Conservation (phyloP, 2,329 filamentous ascomycete species). For the Pestalotiopsis sp. region DNA sequence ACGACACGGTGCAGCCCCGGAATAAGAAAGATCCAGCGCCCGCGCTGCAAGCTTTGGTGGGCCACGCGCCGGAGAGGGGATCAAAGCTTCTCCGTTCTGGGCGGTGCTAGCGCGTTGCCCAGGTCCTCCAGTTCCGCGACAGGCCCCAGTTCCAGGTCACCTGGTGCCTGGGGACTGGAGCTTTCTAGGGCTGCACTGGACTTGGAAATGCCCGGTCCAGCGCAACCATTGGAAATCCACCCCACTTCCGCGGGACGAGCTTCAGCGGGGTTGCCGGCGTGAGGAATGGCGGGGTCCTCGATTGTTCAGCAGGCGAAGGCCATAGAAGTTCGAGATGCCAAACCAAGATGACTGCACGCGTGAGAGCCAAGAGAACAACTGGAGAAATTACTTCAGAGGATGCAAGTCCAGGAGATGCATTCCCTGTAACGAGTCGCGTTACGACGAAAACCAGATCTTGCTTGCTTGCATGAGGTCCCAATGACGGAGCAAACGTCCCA, state of each 20-base stretch:
- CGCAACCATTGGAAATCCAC: not conserved
- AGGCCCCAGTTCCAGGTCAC: not conserved
- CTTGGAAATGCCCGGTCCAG: not conserved
- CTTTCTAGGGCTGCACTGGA: not conserved
- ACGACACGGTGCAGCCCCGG: constrained; percentile 11
- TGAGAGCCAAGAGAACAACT: not conserved
- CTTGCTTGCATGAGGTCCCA: not conserved
- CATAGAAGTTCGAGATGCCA: not conserved
- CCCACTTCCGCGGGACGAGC: constrained; percentile 1
- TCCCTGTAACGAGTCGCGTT: not conserved
- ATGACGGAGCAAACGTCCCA: constrained; percentile 19
- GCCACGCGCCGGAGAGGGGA: constrained; percentile 2
- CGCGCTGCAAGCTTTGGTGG: not conserved
- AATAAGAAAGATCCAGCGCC: constrained; percentile 14
- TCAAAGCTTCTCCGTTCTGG: constrained; percentile 9
- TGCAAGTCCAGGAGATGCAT: not conserved
- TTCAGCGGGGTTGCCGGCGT: constrained; percentile 6
- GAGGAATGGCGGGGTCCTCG: not conserved
- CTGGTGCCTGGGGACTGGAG: not conserved
- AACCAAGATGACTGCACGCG: not conserved
- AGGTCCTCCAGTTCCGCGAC: no score
- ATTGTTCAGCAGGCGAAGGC: not conserved
- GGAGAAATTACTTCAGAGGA: not conserved
- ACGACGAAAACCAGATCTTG: not conserved
- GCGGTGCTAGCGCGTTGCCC: not conserved